Evolutionary conservation across 2,329 filamentous ascomycete genomes (phyloP).

Genomic region (Capronia americana): DNA sequence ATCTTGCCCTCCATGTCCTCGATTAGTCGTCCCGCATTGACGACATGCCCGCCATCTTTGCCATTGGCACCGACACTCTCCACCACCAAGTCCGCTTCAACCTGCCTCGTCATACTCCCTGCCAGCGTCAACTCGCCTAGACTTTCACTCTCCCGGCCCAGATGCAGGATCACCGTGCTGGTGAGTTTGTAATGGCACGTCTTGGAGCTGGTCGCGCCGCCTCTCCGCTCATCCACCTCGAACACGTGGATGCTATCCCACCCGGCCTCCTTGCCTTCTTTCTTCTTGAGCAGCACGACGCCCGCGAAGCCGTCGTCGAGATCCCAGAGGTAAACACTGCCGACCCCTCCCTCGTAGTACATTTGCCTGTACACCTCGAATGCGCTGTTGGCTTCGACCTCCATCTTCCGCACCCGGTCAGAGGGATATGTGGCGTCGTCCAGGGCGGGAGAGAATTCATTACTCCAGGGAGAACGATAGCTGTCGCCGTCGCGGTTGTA

Average conservation of each 20-base stretch:
- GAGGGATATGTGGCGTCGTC: constrained; percentile 87
- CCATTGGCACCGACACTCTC: constrained; percentile 54
- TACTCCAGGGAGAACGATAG: constrained; percentile 98
- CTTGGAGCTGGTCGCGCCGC: constrained; percentile 60
- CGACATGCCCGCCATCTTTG: constrained; percentile 89
- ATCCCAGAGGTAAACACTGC: constrained; percentile 98
- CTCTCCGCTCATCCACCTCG: constrained; percentile 81
- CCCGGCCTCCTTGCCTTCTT: constrained; percentile 66
- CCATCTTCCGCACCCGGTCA: constrained; percentile 90
- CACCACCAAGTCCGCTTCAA: constrained; percentile 88
- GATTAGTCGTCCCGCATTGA: constrained; percentile 90
- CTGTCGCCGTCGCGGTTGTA: constrained; percentile 99
- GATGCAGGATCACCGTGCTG: constrained; percentile 90
- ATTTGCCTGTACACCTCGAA: constrained; percentile 97
- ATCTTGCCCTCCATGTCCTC: constrained; percentile 99
- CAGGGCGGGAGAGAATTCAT: constrained; percentile 93
- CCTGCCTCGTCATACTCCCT: constrained; percentile 97
- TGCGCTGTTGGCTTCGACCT: constrained; percentile 90
- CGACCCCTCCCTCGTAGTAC: constrained; percentile 85
- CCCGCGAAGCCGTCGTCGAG: constrained; percentile 97
- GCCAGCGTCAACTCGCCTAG: constrained; percentile 89
- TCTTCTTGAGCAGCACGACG: constrained; percentile 94
- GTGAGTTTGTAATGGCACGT: constrained; percentile 97
- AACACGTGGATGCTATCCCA: constrained; percentile 99
- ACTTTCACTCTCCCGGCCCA: constrained; percentile 62